Percentiles rank a stretch among this genome's conserved stretches.
phyloP scores from a whole-genome alignment of 164 flowering plant genomes.

The Vitis riparia region DNA sequence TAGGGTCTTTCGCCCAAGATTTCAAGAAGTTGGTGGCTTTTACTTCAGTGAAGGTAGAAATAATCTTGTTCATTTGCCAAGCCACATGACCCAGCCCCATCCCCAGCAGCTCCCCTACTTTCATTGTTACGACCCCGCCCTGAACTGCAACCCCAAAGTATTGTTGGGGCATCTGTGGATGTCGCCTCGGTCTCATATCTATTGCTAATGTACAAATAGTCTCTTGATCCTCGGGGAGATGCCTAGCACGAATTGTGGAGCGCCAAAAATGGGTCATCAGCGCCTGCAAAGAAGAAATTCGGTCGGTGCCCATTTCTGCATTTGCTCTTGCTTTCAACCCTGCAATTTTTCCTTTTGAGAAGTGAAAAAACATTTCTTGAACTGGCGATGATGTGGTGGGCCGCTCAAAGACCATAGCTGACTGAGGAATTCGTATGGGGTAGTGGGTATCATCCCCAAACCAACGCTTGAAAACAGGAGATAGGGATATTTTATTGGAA shows the following conservation, averaged over 20 bases:
- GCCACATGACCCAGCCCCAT: too few species aligned
- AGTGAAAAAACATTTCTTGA: conserved; percentile 20
- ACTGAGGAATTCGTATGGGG: conserved; percentile 22
- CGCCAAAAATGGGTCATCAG: conserved; percentile 15
- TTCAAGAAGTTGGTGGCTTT: too few species aligned
- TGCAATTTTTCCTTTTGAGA: conserved; percentile 14
- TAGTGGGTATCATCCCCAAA: conserved; percentile 8
- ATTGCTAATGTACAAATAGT: too few species aligned
- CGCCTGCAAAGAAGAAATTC: conserved; percentile 21
- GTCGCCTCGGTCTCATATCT: too few species aligned
- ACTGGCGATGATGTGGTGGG: background rate
- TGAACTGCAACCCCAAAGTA: too few species aligned
- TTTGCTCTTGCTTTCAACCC: too few species aligned
- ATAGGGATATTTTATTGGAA: conserved; percentile 6
- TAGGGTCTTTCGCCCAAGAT: conserved; percentile 4
- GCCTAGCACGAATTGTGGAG: conserved; percentile 2
- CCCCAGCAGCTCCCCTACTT: too few species aligned
- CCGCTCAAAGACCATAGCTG: background rate
- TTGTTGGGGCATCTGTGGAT: too few species aligned
- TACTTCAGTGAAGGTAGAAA: too few species aligned
- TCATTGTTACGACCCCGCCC: too few species aligned
- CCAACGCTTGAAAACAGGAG: conserved; percentile 25
- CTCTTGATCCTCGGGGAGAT: background rate
- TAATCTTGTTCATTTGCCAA: too few species aligned
- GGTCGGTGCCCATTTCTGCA: background rate